These are phyloP conservation scores for Mycena sp. DNA, from an alignment of 1,284 basidiomycete species.

Conservation along the genomic window DNA sequence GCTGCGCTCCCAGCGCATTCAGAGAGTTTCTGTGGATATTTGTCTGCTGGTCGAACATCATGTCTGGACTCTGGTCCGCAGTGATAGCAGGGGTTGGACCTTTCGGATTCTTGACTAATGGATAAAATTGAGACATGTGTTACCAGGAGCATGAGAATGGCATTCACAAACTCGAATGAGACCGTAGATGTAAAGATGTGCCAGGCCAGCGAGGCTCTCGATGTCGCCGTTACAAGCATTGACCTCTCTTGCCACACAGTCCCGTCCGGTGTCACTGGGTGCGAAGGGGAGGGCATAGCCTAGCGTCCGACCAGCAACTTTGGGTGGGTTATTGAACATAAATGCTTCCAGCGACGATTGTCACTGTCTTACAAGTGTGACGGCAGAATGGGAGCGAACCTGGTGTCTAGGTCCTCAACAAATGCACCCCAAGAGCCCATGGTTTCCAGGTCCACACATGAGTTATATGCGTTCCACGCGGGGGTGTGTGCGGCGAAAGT, in stretches of 20 bases:
- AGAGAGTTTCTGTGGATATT: neutral
- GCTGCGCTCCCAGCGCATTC: neutral
- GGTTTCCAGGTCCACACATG: neutral
- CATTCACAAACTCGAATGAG: conserved; percentile 8
- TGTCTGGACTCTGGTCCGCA: neutral
- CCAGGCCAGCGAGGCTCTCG: neutral
- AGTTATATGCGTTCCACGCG: neutral
- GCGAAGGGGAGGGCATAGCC: conserved; percentile 3
- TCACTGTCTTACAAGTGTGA: neutral
- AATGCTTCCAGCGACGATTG: neutral
- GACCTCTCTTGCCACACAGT: conserved; percentile 6
- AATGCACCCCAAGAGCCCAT: neutral
- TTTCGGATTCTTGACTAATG: conserved; percentile 1
- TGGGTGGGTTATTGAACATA: neutral
- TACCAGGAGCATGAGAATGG: neutral
- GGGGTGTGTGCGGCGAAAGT: neutral
- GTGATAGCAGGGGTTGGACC: neutral
- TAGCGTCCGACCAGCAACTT: conserved; percentile 3
- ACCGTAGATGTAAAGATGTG: conserved; percentile 11
- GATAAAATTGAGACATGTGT: neutral
- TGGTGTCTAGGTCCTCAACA: neutral
- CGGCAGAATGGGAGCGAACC: neutral
- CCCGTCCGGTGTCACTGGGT: conserved; percentile 1
- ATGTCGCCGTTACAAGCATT: conserved; percentile 1
- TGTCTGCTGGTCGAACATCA: neutral